Conservation (phyloP, 2,329 filamentous ascomycete species). For the Aspergillus tanneri region DNA sequence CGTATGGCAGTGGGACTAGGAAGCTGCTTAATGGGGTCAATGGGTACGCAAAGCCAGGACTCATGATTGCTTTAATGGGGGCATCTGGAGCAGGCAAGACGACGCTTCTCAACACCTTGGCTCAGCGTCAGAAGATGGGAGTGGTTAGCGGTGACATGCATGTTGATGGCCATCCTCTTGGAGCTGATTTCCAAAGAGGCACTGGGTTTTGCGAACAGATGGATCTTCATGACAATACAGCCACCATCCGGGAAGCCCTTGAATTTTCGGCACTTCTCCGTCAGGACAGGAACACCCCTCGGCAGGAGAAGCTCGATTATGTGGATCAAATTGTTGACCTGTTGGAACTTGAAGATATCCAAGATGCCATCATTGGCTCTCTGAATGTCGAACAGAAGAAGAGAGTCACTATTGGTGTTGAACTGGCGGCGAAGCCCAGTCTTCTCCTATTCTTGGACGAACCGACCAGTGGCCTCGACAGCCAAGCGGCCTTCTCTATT, state of each 20-base stretch:
- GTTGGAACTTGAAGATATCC: slow-evolving; percentile 63
- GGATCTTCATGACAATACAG: slow-evolving; percentile 67
- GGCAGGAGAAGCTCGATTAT: slow-evolving; percentile 63
- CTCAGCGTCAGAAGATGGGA: slow-evolving; percentile 68
- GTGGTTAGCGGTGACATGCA: slow-evolving; percentile 67
- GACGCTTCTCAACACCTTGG: slow-evolving; percentile 73
- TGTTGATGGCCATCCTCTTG: slow-evolving; percentile 65
- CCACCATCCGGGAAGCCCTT: slow-evolving; percentile 66
- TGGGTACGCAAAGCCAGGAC: slow-evolving; percentile 76
- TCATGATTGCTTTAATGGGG: slow-evolving; percentile 79
- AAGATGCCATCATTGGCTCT: slow-evolving; percentile 65
- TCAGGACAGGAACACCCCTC: slow-evolving; percentile 56
- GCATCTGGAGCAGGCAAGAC: slow-evolving; percentile 82
- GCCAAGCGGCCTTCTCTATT: slow-evolving; percentile 67
- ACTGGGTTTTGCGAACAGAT: slow-evolving; percentile 73
- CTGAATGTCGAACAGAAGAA: slow-evolving; percentile 70
- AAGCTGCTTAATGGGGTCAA: slow-evolving; percentile 67
- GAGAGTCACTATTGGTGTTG: slow-evolving; percentile 70
- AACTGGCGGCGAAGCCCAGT: slow-evolving; percentile 67
- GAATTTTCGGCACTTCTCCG: slow-evolving; percentile 67
- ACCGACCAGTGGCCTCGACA: slow-evolving; percentile 69
- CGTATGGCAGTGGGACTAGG: slow-evolving; percentile 61
- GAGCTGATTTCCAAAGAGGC: slow-evolving; percentile 63
- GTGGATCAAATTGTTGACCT: slow-evolving; percentile 66
- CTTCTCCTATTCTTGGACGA: slow-evolving; percentile 71